These are phyloP conservation scores for Mycena sp. DNA, from an alignment of 1,284 basidiomycete species.

Conservation along the genomic window DNA sequence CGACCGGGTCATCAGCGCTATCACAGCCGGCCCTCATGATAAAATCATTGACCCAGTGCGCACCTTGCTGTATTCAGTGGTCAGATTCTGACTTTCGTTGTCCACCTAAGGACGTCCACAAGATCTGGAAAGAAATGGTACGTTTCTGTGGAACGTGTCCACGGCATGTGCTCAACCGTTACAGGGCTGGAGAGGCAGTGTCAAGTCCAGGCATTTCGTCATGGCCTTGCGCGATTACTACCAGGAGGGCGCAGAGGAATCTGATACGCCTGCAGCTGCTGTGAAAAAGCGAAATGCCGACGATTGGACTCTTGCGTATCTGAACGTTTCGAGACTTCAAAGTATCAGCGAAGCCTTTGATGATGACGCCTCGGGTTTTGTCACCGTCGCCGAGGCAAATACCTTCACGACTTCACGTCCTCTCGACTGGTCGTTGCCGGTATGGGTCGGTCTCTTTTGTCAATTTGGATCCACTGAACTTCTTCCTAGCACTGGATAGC, in stretches of 20 bases:
- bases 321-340: constrained; percentile 26
- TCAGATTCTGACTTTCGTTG: not conserved
- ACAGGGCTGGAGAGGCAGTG: constrained; percentile 39
- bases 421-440: constrained; percentile 39
- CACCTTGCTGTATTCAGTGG: not conserved
- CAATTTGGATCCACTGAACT: too few relatives aligned
- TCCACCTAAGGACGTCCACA: constrained; percentile 20
- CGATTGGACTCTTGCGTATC: constrained; percentile 29
- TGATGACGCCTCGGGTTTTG: constrained; percentile 41
- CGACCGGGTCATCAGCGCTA: constrained; percentile 26
- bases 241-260: constrained; percentile 25
- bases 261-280: not conserved
- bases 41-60: constrained; percentile 25
- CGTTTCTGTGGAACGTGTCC: not conserved
- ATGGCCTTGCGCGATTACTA: constrained; percentile 41
- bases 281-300: constrained; percentile 18
- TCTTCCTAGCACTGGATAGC: constrained; percentile 30
- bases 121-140: constrained; percentile 31
- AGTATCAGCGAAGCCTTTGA: constrained; percentile 40
- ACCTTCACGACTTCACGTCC: constrained; percentile 39
- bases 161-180: not conserved
- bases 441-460: not conserved
- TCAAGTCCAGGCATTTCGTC: constrained; percentile 41
- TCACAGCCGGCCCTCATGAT: constrained; percentile 30
- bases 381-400: constrained; percentile 44